These are phyloP conservation scores for Pseudofabraea citricarpa DNA, from an alignment of 2,329 filamentous ascomycete genomes.

Conservation along the genomic window DNA sequence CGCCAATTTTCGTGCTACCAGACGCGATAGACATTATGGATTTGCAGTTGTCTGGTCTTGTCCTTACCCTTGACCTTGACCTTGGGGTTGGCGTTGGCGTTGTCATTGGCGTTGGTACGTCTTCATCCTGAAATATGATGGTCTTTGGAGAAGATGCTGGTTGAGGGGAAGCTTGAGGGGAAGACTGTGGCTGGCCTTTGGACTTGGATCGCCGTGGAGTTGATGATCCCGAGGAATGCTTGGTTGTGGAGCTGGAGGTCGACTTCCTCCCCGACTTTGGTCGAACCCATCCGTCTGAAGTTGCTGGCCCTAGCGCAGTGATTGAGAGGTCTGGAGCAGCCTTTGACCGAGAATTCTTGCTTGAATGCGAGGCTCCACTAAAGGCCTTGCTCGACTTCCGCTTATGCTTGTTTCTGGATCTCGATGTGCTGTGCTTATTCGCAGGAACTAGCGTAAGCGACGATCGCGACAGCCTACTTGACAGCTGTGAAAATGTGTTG, in stretches of 20 bases:
- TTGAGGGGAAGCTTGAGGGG: slow-evolving; percentile 1
- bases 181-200: background rate
- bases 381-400: slow-evolving; percentile 2
- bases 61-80: background rate
- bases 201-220: background rate
- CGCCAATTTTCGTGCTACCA: slow-evolving; percentile 41
- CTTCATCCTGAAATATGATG: background rate
- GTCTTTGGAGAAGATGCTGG: background rate
- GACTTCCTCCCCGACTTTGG: slow-evolving; percentile 14
- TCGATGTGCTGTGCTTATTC: background rate
- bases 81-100: background rate
- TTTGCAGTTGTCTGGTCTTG: slow-evolving; percentile 14
- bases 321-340: slow-evolving; percentile 13
- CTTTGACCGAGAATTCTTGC: slow-evolving; percentile 12
- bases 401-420: slow-evolving; percentile 3
- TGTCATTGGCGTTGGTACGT: background rate
- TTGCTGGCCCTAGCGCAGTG: slow-evolving; percentile 19
- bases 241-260: slow-evolving; percentile 4
- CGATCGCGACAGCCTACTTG: slow-evolving; percentile 28
- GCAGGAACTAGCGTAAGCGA: slow-evolving; percentile 9
- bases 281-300: slow-evolving; percentile 18
- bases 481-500: slow-evolving; percentile 43
- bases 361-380: background rate
- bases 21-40: slow-evolving; percentile 34
- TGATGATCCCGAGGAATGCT: background rate